Evolutionary conservation across 2,329 filamentous ascomycete genomes (phyloP), one percentile per base, ranked within the genome.

Genomic region (Hymenoscyphus albidus): DNA sequence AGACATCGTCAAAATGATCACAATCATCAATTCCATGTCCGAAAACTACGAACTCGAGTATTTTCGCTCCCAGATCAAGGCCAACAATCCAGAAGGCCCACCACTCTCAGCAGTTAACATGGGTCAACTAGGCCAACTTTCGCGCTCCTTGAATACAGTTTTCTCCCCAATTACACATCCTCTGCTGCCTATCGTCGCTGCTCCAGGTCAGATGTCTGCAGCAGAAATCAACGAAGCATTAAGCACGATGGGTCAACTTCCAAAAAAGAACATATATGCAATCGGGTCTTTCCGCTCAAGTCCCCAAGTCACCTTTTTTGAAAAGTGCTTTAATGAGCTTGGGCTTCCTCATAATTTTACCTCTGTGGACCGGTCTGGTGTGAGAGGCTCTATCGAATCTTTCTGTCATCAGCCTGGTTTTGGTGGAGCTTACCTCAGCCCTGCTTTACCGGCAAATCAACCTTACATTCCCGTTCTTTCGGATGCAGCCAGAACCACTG

Each of bases 11-110:
- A 96, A 95, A 80, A 95, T 96, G 90, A 95, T 95, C 72, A 88
- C 89, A 39, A 88, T 93, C 73, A 91, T 92, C 73, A 89, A 87
- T 74, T 88, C 89, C 51, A 88, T 90, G 74, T 91, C 93, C 73
- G 91, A 93, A 71, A 95, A 96, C 76, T 95, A 96, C 74, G 91
- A 96, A 78, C 83, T 96, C 40, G 92, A 96, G 76, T 93, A 93
- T 76, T 96, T 96, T 78, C 88, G 92, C 38, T 92, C 90, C 12
- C 84, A 87, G 69, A 88, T 95, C 74, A 87, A 87, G 72, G 80
- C 84, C 38, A 86, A 89, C 67, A 88, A 89, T 69, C 84, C 89
- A 0, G 82, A 88, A 67, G 82, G 83, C 9, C 91, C 91, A 10
- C 89, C 90, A 0, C 81, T 96, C 40, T 95, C 91, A 1, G 91